Percentiles rank a stretch among this genome's conserved stretches.
Conservation (phyloP, 352 stramenopile species). For the Halophytophthora batemanensis region DNA sequence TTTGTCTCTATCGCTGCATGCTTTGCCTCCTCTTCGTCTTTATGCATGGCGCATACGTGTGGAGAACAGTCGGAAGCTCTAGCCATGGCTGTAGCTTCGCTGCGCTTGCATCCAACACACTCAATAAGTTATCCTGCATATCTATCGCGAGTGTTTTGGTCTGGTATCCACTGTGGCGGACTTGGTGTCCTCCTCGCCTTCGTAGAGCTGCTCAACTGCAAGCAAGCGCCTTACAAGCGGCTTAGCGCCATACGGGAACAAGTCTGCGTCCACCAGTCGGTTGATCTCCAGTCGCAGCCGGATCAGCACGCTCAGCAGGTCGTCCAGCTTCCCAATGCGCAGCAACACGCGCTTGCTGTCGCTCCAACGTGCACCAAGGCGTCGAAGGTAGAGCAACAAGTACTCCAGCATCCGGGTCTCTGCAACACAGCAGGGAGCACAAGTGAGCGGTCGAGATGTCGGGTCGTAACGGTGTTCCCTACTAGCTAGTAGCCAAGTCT, state of each 20-base stretch:
- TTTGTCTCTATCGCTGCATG: background rate
- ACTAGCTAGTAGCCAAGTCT: background rate
- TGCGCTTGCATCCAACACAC: conserved; percentile 18
- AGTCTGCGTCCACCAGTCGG: conserved; percentile 28
- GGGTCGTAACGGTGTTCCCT: background rate
- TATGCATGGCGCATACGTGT: conserved; percentile 22
- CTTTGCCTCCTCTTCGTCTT: conserved; percentile 7
- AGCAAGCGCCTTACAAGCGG: conserved; percentile 51
- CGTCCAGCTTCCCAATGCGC: conserved; percentile 19
- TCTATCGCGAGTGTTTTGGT: conserved; percentile 7
- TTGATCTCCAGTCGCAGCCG: conserved; percentile 62
- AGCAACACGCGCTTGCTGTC: conserved; percentile 24
- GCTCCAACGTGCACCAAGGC: conserved; percentile 27
- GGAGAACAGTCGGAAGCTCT: background rate
- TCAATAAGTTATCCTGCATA: conserved; percentile 42
- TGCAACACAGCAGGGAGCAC: conserved; percentile 10
- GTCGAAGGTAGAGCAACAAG: conserved; percentile 49
- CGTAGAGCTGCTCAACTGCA: conserved; percentile 49
- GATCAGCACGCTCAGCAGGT: conserved; percentile 53
- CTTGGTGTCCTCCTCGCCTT: conserved; percentile 11
- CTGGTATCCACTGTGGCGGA: background rate
- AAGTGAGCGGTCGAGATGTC: background rate
- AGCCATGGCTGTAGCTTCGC: background rate
- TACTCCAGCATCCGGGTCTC: conserved; percentile 73
- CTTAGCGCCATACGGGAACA: conserved; percentile 55